Conservation (phyloP, 495 filamentous ascomycete species). For the Apiosordaria backusii region DNA sequence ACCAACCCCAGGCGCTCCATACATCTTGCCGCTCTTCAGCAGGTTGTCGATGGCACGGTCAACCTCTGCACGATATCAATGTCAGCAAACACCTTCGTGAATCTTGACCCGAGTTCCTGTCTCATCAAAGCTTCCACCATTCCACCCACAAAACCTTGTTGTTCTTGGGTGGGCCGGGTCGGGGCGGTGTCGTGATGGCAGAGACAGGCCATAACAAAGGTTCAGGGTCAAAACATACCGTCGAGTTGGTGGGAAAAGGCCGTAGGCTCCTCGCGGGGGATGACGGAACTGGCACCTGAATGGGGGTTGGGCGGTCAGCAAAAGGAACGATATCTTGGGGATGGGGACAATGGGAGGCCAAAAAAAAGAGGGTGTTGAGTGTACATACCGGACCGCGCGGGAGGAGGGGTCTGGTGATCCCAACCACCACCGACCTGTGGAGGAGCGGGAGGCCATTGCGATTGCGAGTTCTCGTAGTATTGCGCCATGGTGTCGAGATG, state of each 20-base stretch:
- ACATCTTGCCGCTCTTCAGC: constrained; percentile 92
- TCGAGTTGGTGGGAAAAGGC: constrained; percentile 91
- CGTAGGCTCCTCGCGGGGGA: constrained; percentile 70
- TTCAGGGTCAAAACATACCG: constrained; percentile 58
- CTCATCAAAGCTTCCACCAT: neutral
- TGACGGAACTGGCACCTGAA: constrained; percentile 71
- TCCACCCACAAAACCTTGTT: neutral
- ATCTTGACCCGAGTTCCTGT: neutral
- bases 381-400: constrained; percentile 75
- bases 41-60: constrained; percentile 95
- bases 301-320: constrained; percentile 36
- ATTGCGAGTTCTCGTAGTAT: constrained; percentile 75
- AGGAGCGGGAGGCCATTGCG: constrained; percentile 67
- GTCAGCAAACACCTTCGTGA: constrained; percentile 23
- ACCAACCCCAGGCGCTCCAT: constrained; percentile 55
- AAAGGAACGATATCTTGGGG: constrained; percentile 14
- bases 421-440: constrained; percentile 47
- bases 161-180: neutral
- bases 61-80: constrained; percentile 61
- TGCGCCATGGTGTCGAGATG: constrained; percentile 56
- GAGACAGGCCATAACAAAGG: neutral
- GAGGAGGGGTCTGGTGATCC: constrained; percentile 83
- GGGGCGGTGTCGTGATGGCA: neutral
- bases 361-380: constrained; percentile 12
- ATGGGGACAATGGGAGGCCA: constrained; percentile 5